Evolutionary conservation across 2,329 filamentous ascomycete species (phyloP), one percentile per base, ranked within the genome.

Genomic region (Aspergillus quadrilineatus): DNA sequence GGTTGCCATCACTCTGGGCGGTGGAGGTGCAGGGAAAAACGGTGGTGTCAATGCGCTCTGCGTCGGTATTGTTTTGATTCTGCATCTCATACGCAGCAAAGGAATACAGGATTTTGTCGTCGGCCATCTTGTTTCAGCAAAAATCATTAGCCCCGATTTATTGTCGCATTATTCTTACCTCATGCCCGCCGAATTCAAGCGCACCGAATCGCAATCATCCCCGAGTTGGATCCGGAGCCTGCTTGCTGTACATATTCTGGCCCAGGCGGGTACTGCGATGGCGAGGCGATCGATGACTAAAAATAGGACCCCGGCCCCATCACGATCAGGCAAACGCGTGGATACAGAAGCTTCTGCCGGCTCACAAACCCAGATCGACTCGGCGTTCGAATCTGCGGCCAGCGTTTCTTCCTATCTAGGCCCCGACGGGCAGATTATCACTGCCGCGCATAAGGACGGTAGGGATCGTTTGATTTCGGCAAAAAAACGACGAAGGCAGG

Each of bases 401-500:
- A 74, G 74, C 58, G 70, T 73, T 47, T 73, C 75, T 9, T 75
- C 75, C 43, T 70, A 70, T 55, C 61, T 72, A 12, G 72, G 70
- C 14, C 65, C 71, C 10, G 77, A 79, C 61, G 74, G 71, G 28
- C 71, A 78, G 76, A 68, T 79, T 74, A 68, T 80, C 77, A 77
- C 75, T 69, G 78, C 81, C 28, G 75, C 77, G 53, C 64, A 76
- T 54, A 80, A 80, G 65, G 79, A 83, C 52, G 77, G 73, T 69
- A 85, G 78, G 74, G 82, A 82, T 73, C 85, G 77, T 74, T 70
- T 83, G 77, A 78, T 85, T 69, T 77, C 75, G 63, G 85, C 82
- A 61, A 95, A 94, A 76, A 94, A 91, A 78, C 89, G 90, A 77
- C 86, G 89, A 76, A 93, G 94, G 77, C 91, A 96, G 76, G 93